Conservation (phyloP, 495 filamentous ascomycete genomes). For the Penicillium mononematosum region DNA sequence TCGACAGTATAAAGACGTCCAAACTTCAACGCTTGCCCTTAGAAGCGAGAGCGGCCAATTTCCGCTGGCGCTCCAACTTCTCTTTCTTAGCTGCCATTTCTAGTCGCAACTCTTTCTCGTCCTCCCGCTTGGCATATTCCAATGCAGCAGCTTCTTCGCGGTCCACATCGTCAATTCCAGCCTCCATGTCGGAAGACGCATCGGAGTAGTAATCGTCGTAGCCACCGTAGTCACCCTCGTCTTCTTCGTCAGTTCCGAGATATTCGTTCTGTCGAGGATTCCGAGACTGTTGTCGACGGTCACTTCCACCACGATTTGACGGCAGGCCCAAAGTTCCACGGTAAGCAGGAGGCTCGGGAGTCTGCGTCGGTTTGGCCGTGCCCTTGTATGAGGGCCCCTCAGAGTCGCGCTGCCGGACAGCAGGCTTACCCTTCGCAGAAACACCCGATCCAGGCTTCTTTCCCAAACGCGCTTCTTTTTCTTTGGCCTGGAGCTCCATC, state of each 20-base stretch:
- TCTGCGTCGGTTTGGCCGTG: constrained; percentile 46
- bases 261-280: constrained; percentile 46
- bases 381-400: constrained; percentile 50
- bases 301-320: constrained; percentile 24
- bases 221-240: constrained; percentile 46
- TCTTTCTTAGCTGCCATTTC: constrained; percentile 55
- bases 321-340: constrained; percentile 54
- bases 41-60: constrained; percentile 46
- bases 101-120: constrained; percentile 54
- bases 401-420: constrained; percentile 27
- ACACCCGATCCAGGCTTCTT: constrained; percentile 27
- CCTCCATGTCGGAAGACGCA: constrained; percentile 65
- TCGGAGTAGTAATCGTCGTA: constrained; percentile 59
- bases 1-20: constrained; percentile 12
- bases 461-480: constrained; percentile 31
- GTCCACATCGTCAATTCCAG: constrained; percentile 57
- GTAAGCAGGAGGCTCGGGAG: constrained; percentile 45
- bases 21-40: constrained; percentile 32
- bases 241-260: constrained; percentile 49
- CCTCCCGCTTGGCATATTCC: constrained; percentile 53
- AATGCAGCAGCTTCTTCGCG: constrained; percentile 55
- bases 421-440: constrained; percentile 23
- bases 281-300: constrained; percentile 37
- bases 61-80: constrained; percentile 57
- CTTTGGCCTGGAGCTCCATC: constrained; percentile 34